These are phyloP conservation scores for Boletus albobrunnescens DNA, from an alignment of 1,284 basidiomycete species.

Conservation along the genomic window DNA sequence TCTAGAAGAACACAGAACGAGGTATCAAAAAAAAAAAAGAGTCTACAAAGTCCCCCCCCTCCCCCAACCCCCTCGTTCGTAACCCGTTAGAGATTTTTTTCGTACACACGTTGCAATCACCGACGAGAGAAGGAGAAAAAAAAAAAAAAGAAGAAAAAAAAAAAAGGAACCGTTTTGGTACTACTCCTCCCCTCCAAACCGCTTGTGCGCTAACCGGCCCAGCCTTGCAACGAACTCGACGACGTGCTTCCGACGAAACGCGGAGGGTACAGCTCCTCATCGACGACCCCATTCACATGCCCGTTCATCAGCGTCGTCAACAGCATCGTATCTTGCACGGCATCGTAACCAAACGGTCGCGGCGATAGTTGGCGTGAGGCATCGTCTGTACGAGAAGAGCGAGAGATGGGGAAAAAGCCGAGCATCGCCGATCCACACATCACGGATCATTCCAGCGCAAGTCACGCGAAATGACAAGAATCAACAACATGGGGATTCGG, in stretches of 20 bases:
- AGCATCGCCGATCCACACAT: constrained; percentile 6
- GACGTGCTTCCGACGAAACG: constrained; percentile 21
- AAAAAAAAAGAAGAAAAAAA: background rate
- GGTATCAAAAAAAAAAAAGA: no score
- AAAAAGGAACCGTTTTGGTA: no score
- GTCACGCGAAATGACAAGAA: background rate
- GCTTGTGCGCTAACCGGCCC: constrained; percentile 24
- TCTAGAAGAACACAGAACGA: no score
- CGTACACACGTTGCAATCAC: constrained; percentile 10
- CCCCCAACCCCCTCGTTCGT: background rate
- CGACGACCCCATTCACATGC: constrained; percentile 3
- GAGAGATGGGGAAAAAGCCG: background rate
- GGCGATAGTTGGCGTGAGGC: constrained; percentile 5
- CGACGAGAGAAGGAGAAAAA: background rate
- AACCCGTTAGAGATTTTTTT: constrained; percentile 8
- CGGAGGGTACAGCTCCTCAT: constrained; percentile 2
- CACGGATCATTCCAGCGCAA: constrained; percentile 7
- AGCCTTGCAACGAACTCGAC: constrained; percentile 32
- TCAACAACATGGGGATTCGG: constrained; percentile 2
- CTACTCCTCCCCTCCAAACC: no score
- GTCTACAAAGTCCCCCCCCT: constrained; percentile 25
- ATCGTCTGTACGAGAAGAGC: constrained; percentile 1
- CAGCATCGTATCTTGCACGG: constrained; percentile 2
- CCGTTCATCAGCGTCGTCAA: constrained; percentile 3
- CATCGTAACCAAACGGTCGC: constrained; percentile 10